phyloP scores from a whole-genome alignment of 1,284 basidiomycete species.

The Boletus calvinii region DNA sequence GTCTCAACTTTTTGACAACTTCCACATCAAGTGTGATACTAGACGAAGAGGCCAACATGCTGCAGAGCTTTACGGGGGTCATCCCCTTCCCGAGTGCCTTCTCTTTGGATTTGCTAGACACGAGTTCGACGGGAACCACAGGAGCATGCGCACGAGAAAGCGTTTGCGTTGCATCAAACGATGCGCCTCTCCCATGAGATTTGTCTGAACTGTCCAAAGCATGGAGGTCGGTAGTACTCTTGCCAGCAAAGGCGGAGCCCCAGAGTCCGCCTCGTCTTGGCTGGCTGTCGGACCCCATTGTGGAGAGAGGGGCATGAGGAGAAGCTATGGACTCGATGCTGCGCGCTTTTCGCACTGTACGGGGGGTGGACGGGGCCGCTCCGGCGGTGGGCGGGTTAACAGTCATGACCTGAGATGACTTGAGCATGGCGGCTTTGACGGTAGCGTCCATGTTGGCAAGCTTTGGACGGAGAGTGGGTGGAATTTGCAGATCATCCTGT shows the following conservation, averaged over 20 bases:
- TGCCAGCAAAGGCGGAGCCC: conserved; percentile 44
- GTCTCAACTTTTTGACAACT: conserved; percentile 70
- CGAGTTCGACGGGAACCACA: conserved; percentile 39
- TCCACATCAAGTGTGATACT: conserved; percentile 73
- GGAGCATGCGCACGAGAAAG: conserved; percentile 52
- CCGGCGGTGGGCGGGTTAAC: conserved; percentile 38
- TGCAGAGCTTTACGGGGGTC: conserved; percentile 63
- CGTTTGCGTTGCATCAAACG: conserved; percentile 48
- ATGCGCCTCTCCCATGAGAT: conserved; percentile 51
- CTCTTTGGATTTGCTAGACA: conserved; percentile 42
- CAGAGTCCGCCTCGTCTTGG: conserved; percentile 41
- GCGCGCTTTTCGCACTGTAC: conserved; percentile 58
- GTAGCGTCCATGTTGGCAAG: conserved; percentile 74
- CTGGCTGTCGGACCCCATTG: conserved; percentile 39
- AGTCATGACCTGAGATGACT: conserved; percentile 72
- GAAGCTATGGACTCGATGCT: conserved; percentile 69
- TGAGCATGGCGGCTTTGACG: conserved; percentile 89
- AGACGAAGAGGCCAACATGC: conserved; percentile 61
- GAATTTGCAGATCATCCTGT: conserved; percentile 85
- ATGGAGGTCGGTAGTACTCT: conserved; percentile 38
- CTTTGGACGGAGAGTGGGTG: conserved; percentile 70
- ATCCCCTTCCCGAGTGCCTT: conserved; percentile 53
- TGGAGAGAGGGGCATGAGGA: conserved; percentile 41
- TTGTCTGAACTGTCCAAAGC: conserved; percentile 15
- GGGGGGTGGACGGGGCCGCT: conserved; percentile 33